A percentile compares a stretch with the other conserved stretches of the same genome.
Conservation (phyloP, 1,139 yeast species). For the Yamadazyma pseudoaaseri region DNA sequence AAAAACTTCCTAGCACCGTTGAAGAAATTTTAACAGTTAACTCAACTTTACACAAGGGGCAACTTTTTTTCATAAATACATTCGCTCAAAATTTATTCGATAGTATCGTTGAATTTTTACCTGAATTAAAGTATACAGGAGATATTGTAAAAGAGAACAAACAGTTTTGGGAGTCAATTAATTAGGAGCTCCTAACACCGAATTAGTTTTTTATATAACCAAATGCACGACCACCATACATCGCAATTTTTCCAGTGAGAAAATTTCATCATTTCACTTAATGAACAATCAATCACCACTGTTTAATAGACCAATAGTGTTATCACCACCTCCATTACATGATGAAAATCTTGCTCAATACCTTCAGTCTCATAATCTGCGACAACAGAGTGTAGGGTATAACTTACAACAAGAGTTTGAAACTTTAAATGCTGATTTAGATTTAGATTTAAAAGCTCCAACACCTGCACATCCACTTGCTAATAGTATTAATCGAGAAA, state of each 20-base stretch:
- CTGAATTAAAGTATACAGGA: conserved; percentile 54
- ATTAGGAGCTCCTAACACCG: background rate
- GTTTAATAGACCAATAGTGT: conserved; percentile 32
- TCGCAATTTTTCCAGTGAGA: background rate
- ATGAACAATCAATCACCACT: conserved; percentile 11
- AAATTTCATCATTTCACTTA: conserved; percentile 3
- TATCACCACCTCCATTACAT: conserved; percentile 34
- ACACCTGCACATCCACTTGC: background rate
- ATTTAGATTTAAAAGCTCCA: conserved; percentile 36
- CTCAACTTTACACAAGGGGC: conserved; percentile 67
- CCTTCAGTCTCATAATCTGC: conserved; percentile 19
- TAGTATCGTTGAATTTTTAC: conserved; percentile 57
- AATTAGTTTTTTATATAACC: background rate
- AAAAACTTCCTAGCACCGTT: conserved; percentile 29
- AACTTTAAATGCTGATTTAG: conserved; percentile 47
- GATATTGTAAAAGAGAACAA: conserved; percentile 47
- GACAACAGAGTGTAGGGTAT: conserved; percentile 45
- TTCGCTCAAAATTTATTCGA: conserved; percentile 78
- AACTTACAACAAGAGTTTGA: conserved; percentile 49
- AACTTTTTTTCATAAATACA: conserved; percentile 76
- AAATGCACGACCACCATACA: conserved; percentile 1
- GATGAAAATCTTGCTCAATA: conserved; percentile 7
- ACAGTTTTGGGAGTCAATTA: conserved; percentile 35
- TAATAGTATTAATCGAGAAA: background rate
- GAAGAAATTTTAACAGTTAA: conserved; percentile 40